These are phyloP conservation scores for barrel medic (Medicago truncatula) DNA, from an alignment of 306 rosid species.

Conservation along the genomic window MtrunA17r5.0-ANR NC_053042.1:48715001-48715500, in stretches of 20 bases:
- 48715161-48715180: constrained; percentile 14
- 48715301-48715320: not conserved
- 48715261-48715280: constrained; percentile 58
- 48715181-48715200: not conserved
- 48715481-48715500: no score
- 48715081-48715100: constrained; percentile 67
- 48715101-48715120: constrained; percentile 93
- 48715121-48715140: constrained; percentile 71
- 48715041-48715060: constrained; percentile 67
- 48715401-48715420: no score
- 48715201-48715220: constrained; percentile 24
- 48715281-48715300: constrained; percentile 64
- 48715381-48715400: no score
- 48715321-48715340: not conserved
- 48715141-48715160: constrained; percentile 19
- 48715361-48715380: not conserved
- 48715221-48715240: constrained; percentile 12
- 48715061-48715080: constrained; percentile 63
- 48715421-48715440: no score
- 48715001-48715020: constrained; percentile 76
- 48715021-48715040: constrained; percentile 67
- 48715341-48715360: not conserved
- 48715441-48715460: no score
- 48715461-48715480: no score
- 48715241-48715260: constrained; percentile 53